Conservation (phyloP, 139 green algal genomes). For the Chlamydomonas urium region DNA sequence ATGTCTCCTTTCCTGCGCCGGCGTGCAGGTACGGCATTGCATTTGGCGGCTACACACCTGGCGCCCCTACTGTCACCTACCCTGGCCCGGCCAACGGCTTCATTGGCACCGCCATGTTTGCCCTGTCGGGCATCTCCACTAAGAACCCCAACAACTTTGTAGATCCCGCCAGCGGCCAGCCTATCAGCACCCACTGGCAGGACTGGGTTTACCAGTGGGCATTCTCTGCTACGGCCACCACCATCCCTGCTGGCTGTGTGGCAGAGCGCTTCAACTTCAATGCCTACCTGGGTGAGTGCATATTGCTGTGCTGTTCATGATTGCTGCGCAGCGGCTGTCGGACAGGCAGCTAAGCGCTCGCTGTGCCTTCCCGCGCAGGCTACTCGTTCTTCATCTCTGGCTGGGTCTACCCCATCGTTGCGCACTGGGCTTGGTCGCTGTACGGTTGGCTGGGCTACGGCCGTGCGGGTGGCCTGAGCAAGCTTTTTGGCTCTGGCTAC, state of each 20-base stretch:
- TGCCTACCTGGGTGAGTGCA: constrained; percentile 43
- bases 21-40: too few species aligned
- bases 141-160: neutral
- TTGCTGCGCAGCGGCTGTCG: neutral
- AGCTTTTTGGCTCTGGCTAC: constrained; percentile 55
- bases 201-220: constrained; percentile 74
- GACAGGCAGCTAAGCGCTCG: too few species aligned
- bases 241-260: constrained; percentile 62
- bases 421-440: constrained; percentile 61
- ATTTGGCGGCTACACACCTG: too few species aligned
- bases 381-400: constrained; percentile 56
- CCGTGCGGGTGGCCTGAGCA: neutral
- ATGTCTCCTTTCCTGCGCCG: too few species aligned
- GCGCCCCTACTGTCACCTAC: neutral
- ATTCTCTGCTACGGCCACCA: constrained; percentile 64
- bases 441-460: constrained; percentile 54
- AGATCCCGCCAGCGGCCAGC: neutral
- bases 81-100: constrained; percentile 48
- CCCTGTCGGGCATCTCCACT: constrained; percentile 11
- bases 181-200: constrained; percentile 22
- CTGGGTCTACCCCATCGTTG: constrained; percentile 71
- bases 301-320: constrained; percentile 2
- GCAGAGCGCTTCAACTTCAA: constrained; percentile 71
- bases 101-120: constrained; percentile 51
- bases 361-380: constrained; percentile 19